Base-by-base conservation (phyloP, 179 eudicot species). In the Dionaea muscipula region DNA sequence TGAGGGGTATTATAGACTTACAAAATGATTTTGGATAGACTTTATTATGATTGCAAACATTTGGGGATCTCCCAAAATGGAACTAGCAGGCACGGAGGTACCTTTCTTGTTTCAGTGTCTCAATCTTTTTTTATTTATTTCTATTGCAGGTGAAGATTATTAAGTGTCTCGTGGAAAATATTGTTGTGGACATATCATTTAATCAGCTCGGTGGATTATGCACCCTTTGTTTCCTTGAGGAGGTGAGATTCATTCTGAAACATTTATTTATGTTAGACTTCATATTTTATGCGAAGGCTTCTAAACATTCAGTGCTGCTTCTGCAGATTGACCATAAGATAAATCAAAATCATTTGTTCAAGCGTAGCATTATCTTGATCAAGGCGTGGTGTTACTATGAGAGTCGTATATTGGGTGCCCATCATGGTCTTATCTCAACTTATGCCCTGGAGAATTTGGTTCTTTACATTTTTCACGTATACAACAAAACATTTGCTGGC, bases 301-400 rank as follows among this genome's bases (percentile, higher is more conserved):
- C 50, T 35, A 47, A 49, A 43, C 38, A 15, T 24, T 33, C 10
- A 44, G 26, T 23, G 31, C 62, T 9, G 40, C 0, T 54, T 65
- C 36, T 80, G 75, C 57, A 90, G 97, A 87, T 90, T 70, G 95
- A 90, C 66, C 63, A 72, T 72, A 53, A 83, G 75, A 86, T 90
- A 63, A 75, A 66, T 60, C 95, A 78, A 62, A 77, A 86, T 59
- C 97, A 90, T 78, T 71, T 90, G 48, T 86, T 86, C 68, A 90
- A 90, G 72, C 95, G 94, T 35, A 90, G 97, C 74, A 75, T 90
- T 63, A 90, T 90, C 71, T 75, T 90, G 63, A 86, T 90, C 20
- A 90, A 90, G 72, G 97, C 97, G 2, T 90, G 97, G 97, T 90
- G 97, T 60, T 90, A 90, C 55, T 90, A 90, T 54, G 97, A 90